These are phyloP conservation scores for Skeletonema grethae DNA, from an alignment of 108 stramenopile species.

Conservation along the genomic window DNA sequence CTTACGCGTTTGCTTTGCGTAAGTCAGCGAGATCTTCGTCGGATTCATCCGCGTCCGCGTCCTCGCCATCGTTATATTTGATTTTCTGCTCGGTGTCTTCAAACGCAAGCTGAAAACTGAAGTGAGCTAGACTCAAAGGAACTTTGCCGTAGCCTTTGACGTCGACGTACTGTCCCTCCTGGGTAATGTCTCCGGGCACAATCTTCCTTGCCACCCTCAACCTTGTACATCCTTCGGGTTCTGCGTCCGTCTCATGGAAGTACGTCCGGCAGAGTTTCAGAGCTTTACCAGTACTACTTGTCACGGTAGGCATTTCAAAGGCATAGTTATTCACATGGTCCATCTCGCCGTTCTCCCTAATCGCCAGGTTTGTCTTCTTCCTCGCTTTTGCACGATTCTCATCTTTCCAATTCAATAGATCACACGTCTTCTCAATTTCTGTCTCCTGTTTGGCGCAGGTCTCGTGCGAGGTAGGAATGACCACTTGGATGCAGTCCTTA, in stretches of 20 bases:
- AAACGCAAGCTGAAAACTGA: background rate
- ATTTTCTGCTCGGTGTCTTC: background rate
- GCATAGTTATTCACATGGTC: background rate
- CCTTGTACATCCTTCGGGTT: background rate
- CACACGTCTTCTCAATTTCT: background rate
- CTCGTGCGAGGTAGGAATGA: background rate
- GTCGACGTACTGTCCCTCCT: background rate
- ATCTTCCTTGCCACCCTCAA: background rate
- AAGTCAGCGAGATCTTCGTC: background rate
- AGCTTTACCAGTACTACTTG: background rate
- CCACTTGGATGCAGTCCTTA: background rate
- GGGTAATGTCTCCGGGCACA: background rate
- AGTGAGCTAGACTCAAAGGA: background rate
- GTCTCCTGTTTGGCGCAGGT: background rate
- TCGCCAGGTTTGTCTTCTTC: background rate
- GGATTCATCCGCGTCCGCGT: background rate
- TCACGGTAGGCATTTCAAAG: background rate
- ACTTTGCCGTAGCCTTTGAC: background rate
- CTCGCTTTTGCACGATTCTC: background rate
- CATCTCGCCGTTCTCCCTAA: background rate
- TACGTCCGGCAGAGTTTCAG: background rate
- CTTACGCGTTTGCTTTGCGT: background rate
- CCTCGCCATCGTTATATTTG: background rate
- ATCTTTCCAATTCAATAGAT: background rate
- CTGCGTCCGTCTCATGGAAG: background rate